Conservation (phyloP, 768 basidiomycete species). For the Roridomyces roridus region DNA sequence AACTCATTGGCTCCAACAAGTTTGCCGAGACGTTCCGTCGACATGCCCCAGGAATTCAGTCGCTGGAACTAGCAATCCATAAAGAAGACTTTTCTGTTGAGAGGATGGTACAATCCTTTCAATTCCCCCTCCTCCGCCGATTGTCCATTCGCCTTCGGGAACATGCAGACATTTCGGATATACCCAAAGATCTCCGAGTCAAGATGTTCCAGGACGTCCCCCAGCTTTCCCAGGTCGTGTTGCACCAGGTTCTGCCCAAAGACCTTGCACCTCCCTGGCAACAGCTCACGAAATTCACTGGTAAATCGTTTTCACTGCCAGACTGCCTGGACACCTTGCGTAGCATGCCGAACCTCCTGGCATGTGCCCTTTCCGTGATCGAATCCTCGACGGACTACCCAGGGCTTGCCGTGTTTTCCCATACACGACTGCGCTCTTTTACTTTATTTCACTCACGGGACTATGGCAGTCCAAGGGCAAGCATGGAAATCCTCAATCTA, state of each 20-base stretch:
- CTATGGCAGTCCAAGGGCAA: not conserved
- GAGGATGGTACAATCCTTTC: not conserved
- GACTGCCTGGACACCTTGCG: not conserved
- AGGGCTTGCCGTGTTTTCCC: not conserved
- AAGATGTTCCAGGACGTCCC: not conserved
- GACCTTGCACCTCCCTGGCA: not conserved
- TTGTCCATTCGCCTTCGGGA: not conserved
- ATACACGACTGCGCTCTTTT: not conserved
- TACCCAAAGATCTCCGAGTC: not conserved
- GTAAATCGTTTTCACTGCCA: not conserved
- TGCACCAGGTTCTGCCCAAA: not conserved
- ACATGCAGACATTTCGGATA: too few relatives aligned
- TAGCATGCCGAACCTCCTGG: not conserved
- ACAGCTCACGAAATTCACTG: constrained; percentile 15
- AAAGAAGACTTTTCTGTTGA: not conserved
- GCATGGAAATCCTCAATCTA: not conserved
- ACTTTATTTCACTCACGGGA: not conserved
- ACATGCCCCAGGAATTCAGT: not conserved
- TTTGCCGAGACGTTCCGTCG: not conserved
- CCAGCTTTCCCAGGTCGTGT: not conserved
- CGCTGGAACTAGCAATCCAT: not conserved
- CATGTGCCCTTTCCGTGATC: not conserved
- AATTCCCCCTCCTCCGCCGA: not conserved
- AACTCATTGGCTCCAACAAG: not conserved
- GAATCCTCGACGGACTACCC: not conserved